These are phyloP conservation scores for Trypanosoma scelopori DNA, from an alignment of 208 protist genomes.

Conservation along the genomic window DNA sequence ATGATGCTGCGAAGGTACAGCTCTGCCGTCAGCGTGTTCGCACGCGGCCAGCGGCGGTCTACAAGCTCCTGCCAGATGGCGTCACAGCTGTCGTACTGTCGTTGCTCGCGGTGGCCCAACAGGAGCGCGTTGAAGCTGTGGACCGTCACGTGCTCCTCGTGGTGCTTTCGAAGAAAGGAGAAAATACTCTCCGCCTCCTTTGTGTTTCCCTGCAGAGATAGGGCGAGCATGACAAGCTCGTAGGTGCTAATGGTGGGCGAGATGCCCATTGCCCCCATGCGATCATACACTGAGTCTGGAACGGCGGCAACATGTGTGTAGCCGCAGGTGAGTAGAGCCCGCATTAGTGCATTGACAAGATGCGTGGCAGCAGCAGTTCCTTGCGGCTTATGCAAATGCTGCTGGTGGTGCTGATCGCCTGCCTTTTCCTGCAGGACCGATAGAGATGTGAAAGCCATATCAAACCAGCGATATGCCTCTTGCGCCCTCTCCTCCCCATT, in stretches of 20 bases:
- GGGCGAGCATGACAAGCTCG: constrained; percentile 63
- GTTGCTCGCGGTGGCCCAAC: constrained; percentile 73
- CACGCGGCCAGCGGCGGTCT: constrained; percentile 81
- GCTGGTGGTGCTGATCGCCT: not conserved
- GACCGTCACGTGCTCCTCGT: constrained; percentile 63
- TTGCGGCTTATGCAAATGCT: not conserved
- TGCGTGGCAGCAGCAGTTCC: constrained; percentile 59
- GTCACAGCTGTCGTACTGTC: constrained; percentile 72
- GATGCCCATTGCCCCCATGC: constrained; percentile 69
- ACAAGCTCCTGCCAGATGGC: constrained; percentile 80
- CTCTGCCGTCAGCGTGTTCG: constrained; percentile 68
- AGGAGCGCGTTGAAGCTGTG: constrained; percentile 77
- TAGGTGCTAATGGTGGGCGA: constrained; percentile 80
- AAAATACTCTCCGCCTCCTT: constrained; percentile 76
- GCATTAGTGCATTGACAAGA: constrained; percentile 79
- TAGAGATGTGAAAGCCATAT: constrained; percentile 52
- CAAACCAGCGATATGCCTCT: constrained; percentile 77
- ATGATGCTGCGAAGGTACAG: constrained; percentile 87
- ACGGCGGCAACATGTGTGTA: constrained; percentile 73
- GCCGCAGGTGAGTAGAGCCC: constrained; percentile 69
- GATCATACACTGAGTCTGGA: constrained; percentile 71
- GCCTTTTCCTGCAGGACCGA: constrained; percentile 5
- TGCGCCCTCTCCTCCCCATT: constrained; percentile 73
- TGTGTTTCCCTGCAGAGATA: constrained; percentile 74
- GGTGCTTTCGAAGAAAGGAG: constrained; percentile 61